These are phyloP conservation scores for Claviceps pusilla DNA, from an alignment of 2,329 filamentous ascomycete species.

Conservation along the genomic window DNA sequence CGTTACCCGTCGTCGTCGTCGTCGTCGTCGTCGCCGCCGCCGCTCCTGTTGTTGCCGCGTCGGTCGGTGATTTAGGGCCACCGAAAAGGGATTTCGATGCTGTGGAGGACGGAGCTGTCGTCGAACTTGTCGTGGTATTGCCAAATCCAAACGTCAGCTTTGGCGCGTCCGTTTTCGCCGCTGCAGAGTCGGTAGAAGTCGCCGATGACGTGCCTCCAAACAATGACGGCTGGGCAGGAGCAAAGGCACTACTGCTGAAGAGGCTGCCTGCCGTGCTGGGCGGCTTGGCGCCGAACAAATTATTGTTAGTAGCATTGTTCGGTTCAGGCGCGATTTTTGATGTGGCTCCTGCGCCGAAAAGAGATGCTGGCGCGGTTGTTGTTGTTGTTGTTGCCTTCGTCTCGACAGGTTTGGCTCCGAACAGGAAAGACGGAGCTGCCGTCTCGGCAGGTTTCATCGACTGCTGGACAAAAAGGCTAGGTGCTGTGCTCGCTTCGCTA, in stretches of 20 bases:
- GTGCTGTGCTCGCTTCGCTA: conserved; percentile 18
- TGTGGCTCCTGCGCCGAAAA: conserved; percentile 5
- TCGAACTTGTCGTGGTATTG: conserved; percentile 12
- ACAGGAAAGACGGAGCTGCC: conserved; percentile 17
- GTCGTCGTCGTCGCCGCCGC: conserved; percentile 2
- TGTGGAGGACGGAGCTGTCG: conserved; percentile 13
- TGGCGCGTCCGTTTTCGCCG: conserved; percentile 7
- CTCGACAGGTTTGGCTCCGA: conserved; percentile 19
- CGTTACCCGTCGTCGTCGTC: conserved; percentile 11
- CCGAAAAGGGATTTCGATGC: conserved; percentile 24
- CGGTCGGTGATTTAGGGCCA: conserved; percentile 19
- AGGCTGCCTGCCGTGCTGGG: conserved; percentile 5
- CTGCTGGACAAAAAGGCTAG: conserved; percentile 15
- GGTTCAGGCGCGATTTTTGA: conserved; percentile 6
- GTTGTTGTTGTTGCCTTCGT: conserved; percentile 3
- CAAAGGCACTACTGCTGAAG: conserved; percentile 6
- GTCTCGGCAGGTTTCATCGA: conserved; percentile 5
- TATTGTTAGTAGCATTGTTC: background rate
- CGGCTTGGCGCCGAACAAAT: conserved; percentile 14
- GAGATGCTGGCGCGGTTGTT: conserved; percentile 7
- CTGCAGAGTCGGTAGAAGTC: conserved; percentile 8
- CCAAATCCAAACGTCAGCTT: conserved; percentile 22
- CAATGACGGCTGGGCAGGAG: conserved; percentile 9
- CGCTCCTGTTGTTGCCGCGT: background rate
- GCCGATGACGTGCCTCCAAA: conserved; percentile 8